A percentile compares a stretch with the other conserved stretches of the same genome.
These are phyloP conservation scores for Colletotrichum godetiae DNA, from an alignment of 2,329 filamentous ascomycete genomes.

Conservation along the genomic window DNA sequence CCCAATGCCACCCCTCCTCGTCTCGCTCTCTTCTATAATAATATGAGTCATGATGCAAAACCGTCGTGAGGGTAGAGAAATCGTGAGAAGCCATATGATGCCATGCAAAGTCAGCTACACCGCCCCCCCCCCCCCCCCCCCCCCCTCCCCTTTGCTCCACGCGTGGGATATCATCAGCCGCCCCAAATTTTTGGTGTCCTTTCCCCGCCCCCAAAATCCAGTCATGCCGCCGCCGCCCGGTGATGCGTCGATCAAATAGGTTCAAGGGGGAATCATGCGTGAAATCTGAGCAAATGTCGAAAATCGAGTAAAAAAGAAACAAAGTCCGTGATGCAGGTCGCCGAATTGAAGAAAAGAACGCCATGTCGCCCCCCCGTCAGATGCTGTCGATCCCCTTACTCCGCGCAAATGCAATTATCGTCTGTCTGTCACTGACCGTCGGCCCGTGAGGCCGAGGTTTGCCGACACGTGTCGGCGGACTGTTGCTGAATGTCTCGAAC, in stretches of 20 bases:
- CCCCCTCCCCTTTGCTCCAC: not conserved
- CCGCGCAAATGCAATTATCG: slow-evolving; percentile 25
- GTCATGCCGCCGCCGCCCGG: not conserved
- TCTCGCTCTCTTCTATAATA: not conserved
- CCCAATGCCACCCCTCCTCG: not conserved
- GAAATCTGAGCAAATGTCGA: not conserved
- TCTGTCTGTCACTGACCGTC: slow-evolving; percentile 8
- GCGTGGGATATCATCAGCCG: slow-evolving; percentile 29
- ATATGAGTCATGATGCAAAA: slow-evolving; percentile 25
- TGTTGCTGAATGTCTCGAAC: slow-evolving; percentile 19
- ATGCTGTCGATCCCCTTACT: slow-evolving; percentile 25
- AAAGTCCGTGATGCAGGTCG: not conserved
- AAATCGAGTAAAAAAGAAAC: not conserved
- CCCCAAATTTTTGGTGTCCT: slow-evolving; percentile 7
- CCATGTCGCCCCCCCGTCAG: slow-evolving; percentile 10
- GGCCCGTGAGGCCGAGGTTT: slow-evolving; percentile 30
- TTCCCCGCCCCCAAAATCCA: not conserved
- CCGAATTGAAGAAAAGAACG: slow-evolving; percentile 11
- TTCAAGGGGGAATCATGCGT: not conserved
- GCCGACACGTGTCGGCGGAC: slow-evolving; percentile 22
- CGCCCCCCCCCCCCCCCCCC: slow-evolving; percentile 4
- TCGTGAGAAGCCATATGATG: slow-evolving; percentile 14
- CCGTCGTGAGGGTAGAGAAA: not conserved
- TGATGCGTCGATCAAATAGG: not conserved
- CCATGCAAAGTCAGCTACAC: slow-evolving; percentile 22